Conservation (phyloP, 1,139 yeast species). For the Meyerozyma sp. region DNA sequence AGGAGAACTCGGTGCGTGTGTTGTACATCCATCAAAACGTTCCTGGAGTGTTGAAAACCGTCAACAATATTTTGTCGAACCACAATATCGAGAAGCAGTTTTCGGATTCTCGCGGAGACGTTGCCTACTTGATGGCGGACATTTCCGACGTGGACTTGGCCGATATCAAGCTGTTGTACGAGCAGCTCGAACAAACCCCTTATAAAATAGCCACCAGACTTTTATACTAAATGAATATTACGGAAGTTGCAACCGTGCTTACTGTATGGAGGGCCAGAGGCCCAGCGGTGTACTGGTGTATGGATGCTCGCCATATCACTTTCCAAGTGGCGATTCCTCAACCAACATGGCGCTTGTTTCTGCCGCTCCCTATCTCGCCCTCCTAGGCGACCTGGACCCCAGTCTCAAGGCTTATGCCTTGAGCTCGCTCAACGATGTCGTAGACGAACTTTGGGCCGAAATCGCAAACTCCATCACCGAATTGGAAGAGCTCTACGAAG, state of each 20-base stretch:
- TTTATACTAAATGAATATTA: constrained; percentile 48
- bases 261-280: neutral
- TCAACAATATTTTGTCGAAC: constrained; percentile 88
- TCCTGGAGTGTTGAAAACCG: constrained; percentile 98
- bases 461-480: constrained; percentile 85
- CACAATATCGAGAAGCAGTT: constrained; percentile 97
- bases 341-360: constrained; percentile 55
- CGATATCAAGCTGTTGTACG: constrained; percentile 81
- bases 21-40: constrained; percentile 95
- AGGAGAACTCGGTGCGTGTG: constrained; percentile 85
- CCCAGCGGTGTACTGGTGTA: neutral
- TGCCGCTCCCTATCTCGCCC: constrained; percentile 88
- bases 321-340: constrained; percentile 1
- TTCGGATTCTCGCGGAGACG: constrained; percentile 92
- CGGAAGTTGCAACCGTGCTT: neutral
- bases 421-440: constrained; percentile 71
- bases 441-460: constrained; percentile 96
- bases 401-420: constrained; percentile 81
- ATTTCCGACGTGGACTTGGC: constrained; percentile 78
- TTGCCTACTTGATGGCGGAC: constrained; percentile 98
- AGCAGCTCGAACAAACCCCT: constrained; percentile 84
- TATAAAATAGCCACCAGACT: constrained; percentile 89
- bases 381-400: constrained; percentile 76
- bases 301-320: neutral
- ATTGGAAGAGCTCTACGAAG: constrained; percentile 89